Evolutionary conservation across 306 rosid genomes (phyloP), one percentile per base, ranked within the genome.

Genomic region (Ammopiptanthus mongolicus): DNA sequence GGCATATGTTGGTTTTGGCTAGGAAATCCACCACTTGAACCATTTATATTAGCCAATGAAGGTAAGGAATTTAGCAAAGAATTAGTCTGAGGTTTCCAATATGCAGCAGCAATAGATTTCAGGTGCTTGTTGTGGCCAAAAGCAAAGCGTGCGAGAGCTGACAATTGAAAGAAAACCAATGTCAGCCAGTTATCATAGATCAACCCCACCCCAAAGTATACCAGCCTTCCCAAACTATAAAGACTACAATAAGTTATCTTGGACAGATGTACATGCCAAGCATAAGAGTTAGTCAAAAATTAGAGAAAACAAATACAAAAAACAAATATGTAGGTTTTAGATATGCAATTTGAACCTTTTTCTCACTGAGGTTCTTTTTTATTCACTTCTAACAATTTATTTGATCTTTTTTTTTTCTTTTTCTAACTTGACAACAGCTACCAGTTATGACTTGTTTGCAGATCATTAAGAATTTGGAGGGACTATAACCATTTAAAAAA

Each of bases 111-210:
- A 86, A 88, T 83, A 50, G 93, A 87, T 89, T 96, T 92, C 51
- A 96, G 96, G 84, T 89, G 88, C 86, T 92, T 87, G 85, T 89
- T 90, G 87, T 92, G 99, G 66, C 96, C 99, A 86, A 96, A 96
- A 59, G 99, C 96, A 80, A 96, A 90, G 76, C 98, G 95, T 68
- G 92, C 92, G 55, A 96, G 79, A 25, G 98, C 99, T 96, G 89
- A 42, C 44, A 79, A 69, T 55, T 65, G 19, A 31, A 72, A 31
- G 2, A 65, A 74, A 64, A 76, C 21, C 8, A 7, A 34, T 15
- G 60, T 82, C 73, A 81, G 69, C 19, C 14, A 61, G 48, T 42
- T 23, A 50, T 59, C 63, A 15, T 19, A 12, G 17, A 74, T 25
- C 34, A 29, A 6, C 15, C 65, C 46, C 19, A 9, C 8, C 36